phyloP scores from a whole-genome alignment of 2,329 filamentous ascomycete genomes.

The Cyanodermella asteris region DNA sequence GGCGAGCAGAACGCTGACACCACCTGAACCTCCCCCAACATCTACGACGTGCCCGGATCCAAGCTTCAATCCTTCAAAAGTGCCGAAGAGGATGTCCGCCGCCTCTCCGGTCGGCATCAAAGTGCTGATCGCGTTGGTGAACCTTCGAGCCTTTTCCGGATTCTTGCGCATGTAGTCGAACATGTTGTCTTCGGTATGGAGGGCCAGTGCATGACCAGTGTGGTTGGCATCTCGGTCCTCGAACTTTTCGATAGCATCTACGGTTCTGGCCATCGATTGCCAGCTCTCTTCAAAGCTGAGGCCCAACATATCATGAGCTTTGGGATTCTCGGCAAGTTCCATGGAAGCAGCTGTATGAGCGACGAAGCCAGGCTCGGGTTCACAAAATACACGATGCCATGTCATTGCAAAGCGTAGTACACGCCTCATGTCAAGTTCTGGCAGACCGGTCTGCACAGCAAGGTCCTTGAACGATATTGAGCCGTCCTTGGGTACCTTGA shows the following conservation, averaged over 20 bases:
- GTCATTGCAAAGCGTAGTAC: slow-evolving; percentile 5
- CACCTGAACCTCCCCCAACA: slow-evolving; percentile 19
- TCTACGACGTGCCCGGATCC: no score
- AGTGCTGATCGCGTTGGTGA: slow-evolving; percentile 6
- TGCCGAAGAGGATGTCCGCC: no score
- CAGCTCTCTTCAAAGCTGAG: slow-evolving; percentile 1
- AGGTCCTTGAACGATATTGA: slow-evolving; percentile 5
- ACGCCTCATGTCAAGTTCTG: slow-evolving; percentile 5
- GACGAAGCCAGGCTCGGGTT: slow-evolving; percentile 1
- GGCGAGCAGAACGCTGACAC: slow-evolving; percentile 15
- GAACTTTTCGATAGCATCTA: no score
- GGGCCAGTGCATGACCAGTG: no score
- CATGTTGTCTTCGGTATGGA: no score
- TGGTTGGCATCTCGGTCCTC: no score
- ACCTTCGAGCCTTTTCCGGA: slow-evolving; percentile 4
- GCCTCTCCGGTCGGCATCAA: no score
- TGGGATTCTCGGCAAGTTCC: slow-evolving; percentile 1
- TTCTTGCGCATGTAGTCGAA: slow-evolving; percentile 4
- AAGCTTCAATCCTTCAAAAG: no score
- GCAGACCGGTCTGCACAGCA: slow-evolving; percentile 3
- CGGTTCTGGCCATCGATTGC: no score
- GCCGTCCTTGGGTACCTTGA: slow-evolving; percentile 5
- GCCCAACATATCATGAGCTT: slow-evolving; percentile 1
- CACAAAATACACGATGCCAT: slow-evolving; percentile 2
- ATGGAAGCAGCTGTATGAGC: slow-evolving; percentile 3